Conservation (phyloP, 192 early-diverging fungal genomes). For the Mortierella antarctica region DNA sequence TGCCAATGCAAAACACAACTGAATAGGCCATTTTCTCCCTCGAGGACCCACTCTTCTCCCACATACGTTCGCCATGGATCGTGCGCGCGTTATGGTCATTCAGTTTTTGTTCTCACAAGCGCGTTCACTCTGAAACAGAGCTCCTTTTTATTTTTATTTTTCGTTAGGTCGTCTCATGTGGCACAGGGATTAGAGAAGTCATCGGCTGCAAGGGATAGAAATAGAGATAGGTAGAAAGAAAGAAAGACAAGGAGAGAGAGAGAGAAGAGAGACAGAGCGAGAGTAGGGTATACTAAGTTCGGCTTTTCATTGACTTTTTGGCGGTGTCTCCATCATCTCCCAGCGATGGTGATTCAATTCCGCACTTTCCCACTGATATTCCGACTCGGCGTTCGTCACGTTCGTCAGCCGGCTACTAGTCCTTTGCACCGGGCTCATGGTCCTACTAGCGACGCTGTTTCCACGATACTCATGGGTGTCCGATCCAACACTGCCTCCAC, state of each 20-base stretch:
- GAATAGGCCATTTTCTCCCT: no score
- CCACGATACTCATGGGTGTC: neutral
- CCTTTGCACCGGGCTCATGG: slow-evolving; percentile 18
- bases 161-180: no score
- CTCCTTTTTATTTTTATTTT: no score
- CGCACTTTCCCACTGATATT: slow-evolving; percentile 45
- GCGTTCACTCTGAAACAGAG: no score
- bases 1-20: no score
- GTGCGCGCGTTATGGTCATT: no score
- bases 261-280: neutral
- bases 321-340: slow-evolving; percentile 31
- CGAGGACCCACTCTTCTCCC: no score
- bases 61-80: no score
- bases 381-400: slow-evolving; percentile 28
- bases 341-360: slow-evolving; percentile 32
- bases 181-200: no score
- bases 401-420: slow-evolving; percentile 44
- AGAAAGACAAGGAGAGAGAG: neutral
- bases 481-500: neutral
- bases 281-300: neutral
- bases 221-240: neutral
- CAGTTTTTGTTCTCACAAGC: no score
- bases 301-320: neutral
- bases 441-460: neutral
- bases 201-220: no score